Evolutionary conservation across 306 rosid genomes (phyloP).

Genomic region (Abrus pulchellus): DNA sequence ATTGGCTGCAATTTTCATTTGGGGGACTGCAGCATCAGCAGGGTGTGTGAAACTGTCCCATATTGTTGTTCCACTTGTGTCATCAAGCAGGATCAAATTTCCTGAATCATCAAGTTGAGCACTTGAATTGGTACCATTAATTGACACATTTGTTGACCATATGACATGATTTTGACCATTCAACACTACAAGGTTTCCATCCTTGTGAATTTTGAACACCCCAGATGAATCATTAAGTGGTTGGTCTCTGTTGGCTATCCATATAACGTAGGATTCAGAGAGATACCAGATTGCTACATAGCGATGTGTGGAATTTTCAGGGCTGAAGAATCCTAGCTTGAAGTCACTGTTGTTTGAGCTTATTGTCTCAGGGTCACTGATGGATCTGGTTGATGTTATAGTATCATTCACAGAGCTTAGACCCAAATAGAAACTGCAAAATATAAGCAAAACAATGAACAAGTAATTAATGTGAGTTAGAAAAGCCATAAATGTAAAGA

Average conservation of each 20-base stretch:
- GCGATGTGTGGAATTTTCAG: slow-evolving; percentile 44
- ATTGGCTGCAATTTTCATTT: slow-evolving; percentile 37
- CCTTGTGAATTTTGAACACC: slow-evolving; percentile 31
- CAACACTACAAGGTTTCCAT: slow-evolving; percentile 50
- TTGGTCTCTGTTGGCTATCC: slow-evolving; percentile 55
- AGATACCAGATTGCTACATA: slow-evolving; percentile 50
- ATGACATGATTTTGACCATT: slow-evolving; percentile 18
- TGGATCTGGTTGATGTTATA: slow-evolving; percentile 29
- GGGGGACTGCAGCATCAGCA: slow-evolving; percentile 28
- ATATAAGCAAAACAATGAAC: background rate
- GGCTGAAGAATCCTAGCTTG: slow-evolving; percentile 51
- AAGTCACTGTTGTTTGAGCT: slow-evolving; percentile 47
- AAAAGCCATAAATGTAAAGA: slow-evolving; percentile 47
- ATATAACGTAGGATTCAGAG: slow-evolving; percentile 18
- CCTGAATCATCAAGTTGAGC: slow-evolving; percentile 44
- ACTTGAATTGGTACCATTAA: background rate
- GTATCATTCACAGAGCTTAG: slow-evolving; percentile 25
- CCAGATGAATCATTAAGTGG: slow-evolving; percentile 51
- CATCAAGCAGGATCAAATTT: slow-evolving; percentile 41
- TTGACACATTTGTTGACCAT: slow-evolving; percentile 58
- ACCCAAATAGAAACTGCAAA: slow-evolving; percentile 16
- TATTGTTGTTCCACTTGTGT: background rate
- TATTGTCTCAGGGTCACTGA: slow-evolving; percentile 44
- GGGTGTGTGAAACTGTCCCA: slow-evolving; percentile 54
- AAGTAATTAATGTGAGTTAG: background rate